These are phyloP conservation scores for Paramecium tetraurelia DNA, from an alignment of 73 alveolate genomes.

Conservation along the genomic window DNA sequence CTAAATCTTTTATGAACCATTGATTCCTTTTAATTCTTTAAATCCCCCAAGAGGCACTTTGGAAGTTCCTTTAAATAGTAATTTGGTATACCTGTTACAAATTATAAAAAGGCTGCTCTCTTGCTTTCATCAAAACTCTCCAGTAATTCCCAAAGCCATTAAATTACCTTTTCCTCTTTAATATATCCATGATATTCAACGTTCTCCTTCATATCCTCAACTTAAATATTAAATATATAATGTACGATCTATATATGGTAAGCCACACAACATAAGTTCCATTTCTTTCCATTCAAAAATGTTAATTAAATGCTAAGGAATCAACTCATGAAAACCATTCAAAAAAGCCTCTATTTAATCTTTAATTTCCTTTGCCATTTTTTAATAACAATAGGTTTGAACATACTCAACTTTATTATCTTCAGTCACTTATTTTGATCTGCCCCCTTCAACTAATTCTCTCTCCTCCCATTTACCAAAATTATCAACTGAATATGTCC, in stretches of 20 bases:
- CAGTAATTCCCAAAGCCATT: conserved; percentile 95
- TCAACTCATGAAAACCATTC: conserved; percentile 96
- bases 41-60: conserved; percentile 99
- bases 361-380: conserved; percentile 73
- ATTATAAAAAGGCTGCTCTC: conserved; percentile 92
- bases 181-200: conserved; percentile 95
- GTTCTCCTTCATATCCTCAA: conserved; percentile 95
- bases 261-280: conserved; percentile 95
- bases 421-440: conserved; percentile 89
- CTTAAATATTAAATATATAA: conserved; percentile 13
- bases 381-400: conserved; percentile 41
- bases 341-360: conserved; percentile 84
- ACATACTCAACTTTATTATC: conserved; percentile 66
- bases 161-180: conserved; percentile 77
- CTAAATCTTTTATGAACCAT: conserved; percentile 55
- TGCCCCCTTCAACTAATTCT: conserved; percentile 91
- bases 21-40: conserved; percentile 76
- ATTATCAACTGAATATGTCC: conserved; percentile 74
- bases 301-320: conserved; percentile 88
- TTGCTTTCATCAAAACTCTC: conserved; percentile 85
- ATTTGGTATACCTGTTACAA: conserved; percentile 74
- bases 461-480: conserved; percentile 85
- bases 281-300: conserved; percentile 91
- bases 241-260: conserved; percentile 80
- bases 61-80: conserved; percentile 78